Base-by-base conservation (phyloP, 2,329 filamentous ascomycete genomes). In the Xenoacremonium recifei region DNA sequence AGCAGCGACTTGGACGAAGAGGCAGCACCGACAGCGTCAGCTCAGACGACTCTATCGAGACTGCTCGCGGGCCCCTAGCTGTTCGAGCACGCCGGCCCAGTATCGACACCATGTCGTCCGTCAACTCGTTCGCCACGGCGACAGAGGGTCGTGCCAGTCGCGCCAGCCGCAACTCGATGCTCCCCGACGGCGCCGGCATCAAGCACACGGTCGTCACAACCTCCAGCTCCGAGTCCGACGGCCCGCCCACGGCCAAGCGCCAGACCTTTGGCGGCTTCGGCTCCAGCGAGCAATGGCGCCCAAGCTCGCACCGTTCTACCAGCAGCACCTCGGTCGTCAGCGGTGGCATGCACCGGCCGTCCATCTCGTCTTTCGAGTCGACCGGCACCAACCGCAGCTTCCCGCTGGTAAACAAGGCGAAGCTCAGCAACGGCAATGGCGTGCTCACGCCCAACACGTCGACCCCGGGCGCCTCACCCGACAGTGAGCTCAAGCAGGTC, bases 21-120 rank as follows among this genome's bases (percentile, higher is more conserved):
- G 49, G 64, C 5, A 80, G 79, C 51, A 64, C 60, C 31, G 71
- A 68, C 37, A 84, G 82, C 56, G 74, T 70, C 45, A 75, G 68
- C 53, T 85, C 81, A 0, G 77, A 79, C 31, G 76, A 72, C 43
- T 85, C 82, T 12, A 73, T 79, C 3, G 79, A 82, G 59, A 85
- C 82, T 0, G 79, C 80, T 2, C 71, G 77, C 9, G 81, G 16
- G 64, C 77, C 40, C 15, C 49, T 59, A 9, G 35, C 57, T 35
- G 55, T 59, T 23, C 51, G 44, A n/a, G 44, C 49, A 21, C 50
- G 73, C 39, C 68, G 73, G 21, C 67, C 66, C 19, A 80, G 77
- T 51, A 60, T 67, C 25, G 72, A 72, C 29, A 78, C 76, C 3
- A 64, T 68, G 7, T 75, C 74, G 3, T 78, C 75, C 1, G 58